Evolutionary conservation across 208 protist genomes (phyloP), one percentile per base, ranked within the genome.

Genomic region (Trypanosoma theileri): DNA sequence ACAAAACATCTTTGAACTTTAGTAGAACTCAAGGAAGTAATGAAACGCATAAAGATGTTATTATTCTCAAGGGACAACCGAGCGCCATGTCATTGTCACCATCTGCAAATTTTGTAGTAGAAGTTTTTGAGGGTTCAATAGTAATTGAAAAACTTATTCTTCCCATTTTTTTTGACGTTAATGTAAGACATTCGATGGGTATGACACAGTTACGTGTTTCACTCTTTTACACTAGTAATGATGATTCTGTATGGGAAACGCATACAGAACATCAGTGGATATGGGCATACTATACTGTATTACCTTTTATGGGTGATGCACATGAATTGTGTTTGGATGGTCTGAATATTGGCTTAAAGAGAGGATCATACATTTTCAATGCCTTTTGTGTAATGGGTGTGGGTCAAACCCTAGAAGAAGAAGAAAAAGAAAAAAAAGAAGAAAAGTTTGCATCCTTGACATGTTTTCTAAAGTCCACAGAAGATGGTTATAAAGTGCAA

Each of bases 1-100:
- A 93, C 60, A 67, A 74, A 50, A 51, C 17, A 63, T 59, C 66
- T 52, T 65, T 26, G 50, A 66, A 44, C 51, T 58, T n/a, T 56
- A 14, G 46, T 10, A 53, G 46, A 28, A 24, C 52, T 50, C 12
- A 60, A 3, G 44, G 28, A 3, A 59, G 59, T 44, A n/a, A 57
- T 52, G 50, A 60, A 13, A 31, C 16, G 17, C 52, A 53, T 50
- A 31, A 42, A 54, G 51, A 69, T 57, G 26, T 35, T 54, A 26
- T 70, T 12, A 19, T 52, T 55, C 55, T 75, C 10, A 22, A n/a
- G 24, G 70, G 70, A 66, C 8, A 51, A 40, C 70, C 70, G 14
- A 24, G 8, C 3, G 50, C 40, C 14, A 66, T 57, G 35, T 24
- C 21, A 28, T 0, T 58, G 16, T 22, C 26, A 19, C 10, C 51